A percentile compares a stretch with the other conserved stretches of the same genome.
These are phyloP conservation scores for Castanospermum australe DNA, from an alignment of 306 rosid species.

Conservation along the genomic window DNA sequence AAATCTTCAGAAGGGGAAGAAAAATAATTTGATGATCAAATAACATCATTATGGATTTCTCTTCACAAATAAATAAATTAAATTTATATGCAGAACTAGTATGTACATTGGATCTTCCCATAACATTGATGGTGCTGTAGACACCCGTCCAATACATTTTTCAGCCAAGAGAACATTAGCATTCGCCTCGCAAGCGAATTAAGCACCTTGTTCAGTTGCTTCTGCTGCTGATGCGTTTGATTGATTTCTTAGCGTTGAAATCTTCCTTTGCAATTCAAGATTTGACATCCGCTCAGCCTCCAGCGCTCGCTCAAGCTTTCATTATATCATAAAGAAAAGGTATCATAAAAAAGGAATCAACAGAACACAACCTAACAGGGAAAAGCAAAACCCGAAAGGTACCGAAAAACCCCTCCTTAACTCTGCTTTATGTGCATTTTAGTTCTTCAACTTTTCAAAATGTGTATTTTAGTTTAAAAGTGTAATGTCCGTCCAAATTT, in stretches of 20 bases:
- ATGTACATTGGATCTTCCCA: conserved; percentile 7
- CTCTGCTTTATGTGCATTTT: too few species aligned
- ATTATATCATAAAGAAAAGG: conserved; percentile 2
- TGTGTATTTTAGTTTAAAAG: too few species aligned
- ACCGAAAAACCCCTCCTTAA: too few species aligned
- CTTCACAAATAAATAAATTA: neutral
- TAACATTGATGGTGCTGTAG: neutral
- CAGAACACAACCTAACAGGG: neutral
- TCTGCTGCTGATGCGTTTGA: conserved; percentile 24
- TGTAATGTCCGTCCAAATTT: too few species aligned
- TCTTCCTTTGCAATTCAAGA: conserved; percentile 44
- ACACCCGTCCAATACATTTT: neutral
- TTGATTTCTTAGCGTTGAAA: conserved; percentile 31
- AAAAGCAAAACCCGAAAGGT: neutral
- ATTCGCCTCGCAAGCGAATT: conserved; percentile 13
- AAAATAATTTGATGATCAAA: neutral
- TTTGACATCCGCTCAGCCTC: conserved; percentile 46
- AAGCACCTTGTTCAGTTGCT: conserved; percentile 28
- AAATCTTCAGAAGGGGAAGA: too few species aligned
- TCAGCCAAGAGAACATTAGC: neutral
- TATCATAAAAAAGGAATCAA: conserved; percentile 14
- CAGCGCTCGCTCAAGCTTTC: conserved; percentile 52
- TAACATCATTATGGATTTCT: neutral
- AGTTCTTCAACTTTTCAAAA: too few species aligned
- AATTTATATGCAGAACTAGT: neutral